A percentile compares a stretch with the other conserved stretches of the same genome.
phyloP scores from a whole-genome alignment of 371 early-diverging fungal species.

The Mucor saturninus region DNA sequence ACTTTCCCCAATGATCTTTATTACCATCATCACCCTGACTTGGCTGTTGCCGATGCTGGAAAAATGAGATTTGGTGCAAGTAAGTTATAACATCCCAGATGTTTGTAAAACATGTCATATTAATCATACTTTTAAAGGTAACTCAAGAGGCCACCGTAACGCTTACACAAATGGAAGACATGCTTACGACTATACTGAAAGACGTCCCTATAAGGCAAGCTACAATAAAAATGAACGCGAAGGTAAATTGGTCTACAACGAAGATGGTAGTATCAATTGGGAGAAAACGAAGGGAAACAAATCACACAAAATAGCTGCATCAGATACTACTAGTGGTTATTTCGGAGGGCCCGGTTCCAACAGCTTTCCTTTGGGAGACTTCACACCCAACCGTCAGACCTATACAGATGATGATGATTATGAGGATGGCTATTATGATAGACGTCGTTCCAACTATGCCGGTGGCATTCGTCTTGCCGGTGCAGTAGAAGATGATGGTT shows the following conservation, averaged over 20 bases:
- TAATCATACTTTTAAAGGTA: not conserved
- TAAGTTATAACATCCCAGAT: not conserved
- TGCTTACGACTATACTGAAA: not conserved
- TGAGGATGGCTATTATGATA: not conserved
- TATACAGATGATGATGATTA: not conserved
- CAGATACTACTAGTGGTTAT: not conserved
- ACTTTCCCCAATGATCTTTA: slow-evolving; percentile 23
- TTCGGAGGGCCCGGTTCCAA: not conserved
- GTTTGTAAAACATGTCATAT: not conserved
- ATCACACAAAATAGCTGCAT: not conserved
- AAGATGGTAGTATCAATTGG: slow-evolving; percentile 21
- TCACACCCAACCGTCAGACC: no score
- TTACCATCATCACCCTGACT: slow-evolving; percentile 23
- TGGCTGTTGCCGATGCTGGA: not conserved
- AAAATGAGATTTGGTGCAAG: not conserved
- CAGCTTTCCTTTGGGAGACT: not conserved
- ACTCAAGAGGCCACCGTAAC: slow-evolving; percentile 1
- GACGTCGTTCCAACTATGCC: slow-evolving; percentile 1
- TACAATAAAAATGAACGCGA: not conserved
- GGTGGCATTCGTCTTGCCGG: slow-evolving; percentile 22
- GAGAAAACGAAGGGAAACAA: not conserved
- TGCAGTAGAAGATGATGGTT: slow-evolving; percentile 16
- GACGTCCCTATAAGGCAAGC: not conserved
- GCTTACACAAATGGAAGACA: not conserved
- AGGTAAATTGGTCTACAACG: not conserved